phyloP scores from a whole-genome alignment of 352 stramenopile genomes.

The Hyaloperonospora arabidopsidis region DNA sequence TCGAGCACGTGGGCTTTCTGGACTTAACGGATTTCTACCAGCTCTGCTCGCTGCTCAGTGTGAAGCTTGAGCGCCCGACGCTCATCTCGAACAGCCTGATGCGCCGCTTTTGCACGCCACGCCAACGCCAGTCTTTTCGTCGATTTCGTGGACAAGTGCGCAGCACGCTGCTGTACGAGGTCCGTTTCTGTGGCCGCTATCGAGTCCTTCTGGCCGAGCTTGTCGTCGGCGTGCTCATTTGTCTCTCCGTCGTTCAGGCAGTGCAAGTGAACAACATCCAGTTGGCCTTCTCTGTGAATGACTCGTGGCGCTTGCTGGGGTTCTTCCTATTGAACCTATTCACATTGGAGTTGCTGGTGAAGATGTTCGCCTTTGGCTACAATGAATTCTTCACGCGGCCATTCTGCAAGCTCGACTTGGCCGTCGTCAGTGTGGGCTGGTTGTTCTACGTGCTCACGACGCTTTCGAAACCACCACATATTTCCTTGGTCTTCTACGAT shows the following conservation, averaged over 20 bases:
- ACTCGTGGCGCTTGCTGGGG: conserved; percentile 62
- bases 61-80: conserved; percentile 50
- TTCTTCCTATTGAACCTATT: conserved; percentile 65
- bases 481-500: conserved; percentile 75
- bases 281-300: conserved; percentile 66
- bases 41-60: conserved; percentile 65
- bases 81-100: conserved; percentile 37
- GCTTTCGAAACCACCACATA: conserved; percentile 43
- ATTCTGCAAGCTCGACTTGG: conserved; percentile 73
- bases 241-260: conserved; percentile 67
- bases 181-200: conserved; percentile 52
- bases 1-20: conserved; percentile 52
- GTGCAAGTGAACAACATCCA: conserved; percentile 81
- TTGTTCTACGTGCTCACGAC: conserved; percentile 72
- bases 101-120: conserved; percentile 38
- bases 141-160: conserved; percentile 44
- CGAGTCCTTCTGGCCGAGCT: conserved; percentile 66
- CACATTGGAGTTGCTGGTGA: conserved; percentile 61
- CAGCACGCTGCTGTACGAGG: conserved; percentile 52
- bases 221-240: conserved; percentile 66
- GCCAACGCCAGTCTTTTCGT: conserved; percentile 42
- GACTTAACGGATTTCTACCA: conserved; percentile 71
- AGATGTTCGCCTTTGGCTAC: conserved; percentile 76
- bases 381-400: conserved; percentile 67
- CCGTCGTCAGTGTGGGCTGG: conserved; percentile 65